A percentile compares a stretch with the other conserved stretches of the same genome.
Evolutionary conservation across 1,139 yeast species (phyloP).

Genomic region (Kazachstania sp.): DNA sequence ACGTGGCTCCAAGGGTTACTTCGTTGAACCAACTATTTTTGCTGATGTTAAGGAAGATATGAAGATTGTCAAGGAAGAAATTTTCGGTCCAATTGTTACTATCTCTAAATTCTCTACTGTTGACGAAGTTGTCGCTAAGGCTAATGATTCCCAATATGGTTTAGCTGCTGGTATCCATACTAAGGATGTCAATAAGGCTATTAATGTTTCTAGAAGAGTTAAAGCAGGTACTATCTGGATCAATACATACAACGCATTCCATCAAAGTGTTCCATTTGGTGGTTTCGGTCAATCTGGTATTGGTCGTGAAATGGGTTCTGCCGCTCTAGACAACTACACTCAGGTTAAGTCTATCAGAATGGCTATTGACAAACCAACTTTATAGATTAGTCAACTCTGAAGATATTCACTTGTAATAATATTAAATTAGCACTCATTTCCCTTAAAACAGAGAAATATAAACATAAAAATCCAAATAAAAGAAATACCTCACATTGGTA

Average conservation of each 20-base stretch:
- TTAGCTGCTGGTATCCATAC: conserved; percentile 71
- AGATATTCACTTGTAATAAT: background rate
- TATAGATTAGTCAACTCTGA: conserved; percentile 2
- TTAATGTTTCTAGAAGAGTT: conserved; percentile 51
- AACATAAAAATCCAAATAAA: background rate
- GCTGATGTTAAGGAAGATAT: conserved; percentile 61
- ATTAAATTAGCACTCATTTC: background rate
- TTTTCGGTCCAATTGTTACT: conserved; percentile 74
- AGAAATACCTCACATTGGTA: background rate
- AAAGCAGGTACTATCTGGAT: conserved; percentile 62
- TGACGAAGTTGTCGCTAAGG: conserved; percentile 53
- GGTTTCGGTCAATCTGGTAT: conserved; percentile 63
- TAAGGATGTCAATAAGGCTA: conserved; percentile 45
- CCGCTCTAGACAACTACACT: conserved; percentile 57
- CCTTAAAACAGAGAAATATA: background rate
- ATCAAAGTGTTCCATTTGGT: conserved; percentile 46
- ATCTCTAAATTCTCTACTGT: conserved; percentile 54
- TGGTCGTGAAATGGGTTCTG: conserved; percentile 68
- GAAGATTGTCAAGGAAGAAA: conserved; percentile 67
- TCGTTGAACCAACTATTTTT: conserved; percentile 69
- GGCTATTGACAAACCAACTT: conserved; percentile 20
- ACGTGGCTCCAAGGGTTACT: conserved; percentile 53
- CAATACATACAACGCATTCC: conserved; percentile 56
- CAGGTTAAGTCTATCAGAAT: conserved; percentile 50
- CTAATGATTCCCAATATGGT: conserved; percentile 60